Evolutionary conservation across 2,329 filamentous ascomycete species (phyloP).

Genomic region (Fusarium chaquense): DNA sequence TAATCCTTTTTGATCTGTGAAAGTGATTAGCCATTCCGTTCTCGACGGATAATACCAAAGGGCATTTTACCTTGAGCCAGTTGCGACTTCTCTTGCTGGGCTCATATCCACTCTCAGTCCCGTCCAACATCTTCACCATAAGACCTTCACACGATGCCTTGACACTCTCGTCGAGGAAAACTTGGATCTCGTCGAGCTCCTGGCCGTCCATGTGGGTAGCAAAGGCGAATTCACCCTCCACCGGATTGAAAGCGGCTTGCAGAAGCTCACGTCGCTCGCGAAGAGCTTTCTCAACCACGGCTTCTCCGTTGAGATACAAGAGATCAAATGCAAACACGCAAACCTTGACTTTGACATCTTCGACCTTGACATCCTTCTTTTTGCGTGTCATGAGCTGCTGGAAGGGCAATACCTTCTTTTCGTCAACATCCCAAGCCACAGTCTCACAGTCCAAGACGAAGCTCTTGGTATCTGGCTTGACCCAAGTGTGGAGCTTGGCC

Average conservation of each 20-base stretch:
- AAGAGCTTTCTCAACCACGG: conserved; percentile 87
- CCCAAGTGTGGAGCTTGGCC: conserved; percentile 86
- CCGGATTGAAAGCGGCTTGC: conserved; percentile 75
- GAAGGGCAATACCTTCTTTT: conserved; percentile 97
- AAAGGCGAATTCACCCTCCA: conserved; percentile 92
- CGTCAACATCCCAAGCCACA: conserved; percentile 92
- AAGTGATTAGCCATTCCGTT: conserved; percentile 67
- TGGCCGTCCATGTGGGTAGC: conserved; percentile 88
- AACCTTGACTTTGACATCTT: conserved; percentile 96
- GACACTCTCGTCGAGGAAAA: conserved; percentile 91
- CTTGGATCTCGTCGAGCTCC: conserved; percentile 93
- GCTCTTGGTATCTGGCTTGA: conserved; percentile 89
- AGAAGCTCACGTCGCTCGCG: conserved; percentile 85
- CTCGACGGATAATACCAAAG: background rate
- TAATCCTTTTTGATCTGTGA: conserved; percentile 95
- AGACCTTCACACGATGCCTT: conserved; percentile 96
- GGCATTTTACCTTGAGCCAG: conserved; percentile 84
- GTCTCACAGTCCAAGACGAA: conserved; percentile 99
- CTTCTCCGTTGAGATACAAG: conserved; percentile 90
- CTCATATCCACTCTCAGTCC: conserved; percentile 91
- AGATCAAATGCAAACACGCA: conserved; percentile 98
- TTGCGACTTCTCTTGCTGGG: conserved; percentile 96
- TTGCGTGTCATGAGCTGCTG: conserved; percentile 99
- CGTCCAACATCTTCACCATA: conserved; percentile 99
- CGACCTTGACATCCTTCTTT: conserved; percentile 94